Percentiles rank a stretch among this genome's conserved stretches.
phyloP scores from a whole-genome alignment of 2,329 filamentous ascomycete genomes.

The Penicillium hesseltinei region DNA sequence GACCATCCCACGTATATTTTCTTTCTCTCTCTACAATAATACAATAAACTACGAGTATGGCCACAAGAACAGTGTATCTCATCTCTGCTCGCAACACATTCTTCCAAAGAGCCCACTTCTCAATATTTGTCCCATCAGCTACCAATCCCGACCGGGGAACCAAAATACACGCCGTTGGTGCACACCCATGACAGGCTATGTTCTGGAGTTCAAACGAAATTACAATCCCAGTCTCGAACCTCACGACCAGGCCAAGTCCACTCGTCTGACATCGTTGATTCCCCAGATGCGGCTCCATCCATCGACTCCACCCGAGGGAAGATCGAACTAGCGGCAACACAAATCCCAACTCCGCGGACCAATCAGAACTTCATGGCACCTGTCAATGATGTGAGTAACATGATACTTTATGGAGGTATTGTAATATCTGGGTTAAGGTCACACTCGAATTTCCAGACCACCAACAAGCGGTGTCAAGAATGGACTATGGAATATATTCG shows the following conservation, averaged over 20 bases:
- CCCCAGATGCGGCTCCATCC: background rate
- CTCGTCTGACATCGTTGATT: constrained; percentile 23
- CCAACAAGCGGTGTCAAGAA: constrained; percentile 35
- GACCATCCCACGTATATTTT: background rate
- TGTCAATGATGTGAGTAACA: constrained; percentile 31
- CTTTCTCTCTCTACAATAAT: no score
- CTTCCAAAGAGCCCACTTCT: constrained; percentile 31
- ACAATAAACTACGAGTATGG: background rate
- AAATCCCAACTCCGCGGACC: constrained; percentile 30
- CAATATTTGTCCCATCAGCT: constrained; percentile 29
- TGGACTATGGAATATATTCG: constrained; percentile 37
- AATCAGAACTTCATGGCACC: constrained; percentile 37
- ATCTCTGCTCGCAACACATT: constrained; percentile 24
- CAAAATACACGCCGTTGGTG: constrained; percentile 33
- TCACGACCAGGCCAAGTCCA: constrained; percentile 20
- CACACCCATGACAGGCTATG: constrained; percentile 34
- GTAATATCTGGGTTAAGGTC: background rate
- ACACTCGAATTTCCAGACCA: constrained; percentile 18
- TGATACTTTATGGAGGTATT: background rate
- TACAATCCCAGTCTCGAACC: constrained; percentile 17
- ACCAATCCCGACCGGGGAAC: constrained; percentile 21
- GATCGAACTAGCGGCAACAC: constrained; percentile 29
- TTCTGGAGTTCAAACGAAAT: constrained; percentile 32
- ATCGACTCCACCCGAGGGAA: constrained; percentile 23
- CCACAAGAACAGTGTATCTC: constrained; percentile 22